Evolutionary conservation across 805 yeast species (phyloP).

Genomic region (Naumovozyma castellii): DNA sequence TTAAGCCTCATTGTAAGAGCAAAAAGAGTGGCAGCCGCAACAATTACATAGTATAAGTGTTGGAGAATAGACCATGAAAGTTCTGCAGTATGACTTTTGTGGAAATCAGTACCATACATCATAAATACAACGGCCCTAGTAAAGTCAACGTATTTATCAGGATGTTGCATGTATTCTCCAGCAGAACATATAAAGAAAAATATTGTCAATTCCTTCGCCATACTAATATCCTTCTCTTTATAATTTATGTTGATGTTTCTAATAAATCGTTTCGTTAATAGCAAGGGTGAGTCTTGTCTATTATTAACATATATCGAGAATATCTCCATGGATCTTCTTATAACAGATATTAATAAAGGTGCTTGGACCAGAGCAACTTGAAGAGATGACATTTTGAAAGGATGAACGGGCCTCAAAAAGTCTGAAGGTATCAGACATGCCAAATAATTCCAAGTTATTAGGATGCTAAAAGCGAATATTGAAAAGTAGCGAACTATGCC

Average conservation of each 20-base stretch:
- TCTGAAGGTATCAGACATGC: not conserved
- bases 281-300: not conserved
- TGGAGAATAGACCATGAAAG: constrained; percentile 16
- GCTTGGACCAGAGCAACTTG: not conserved
- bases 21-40: not conserved
- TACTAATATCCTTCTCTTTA: not conserved
- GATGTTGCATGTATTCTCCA: constrained; percentile 13
- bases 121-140: constrained; percentile 2
- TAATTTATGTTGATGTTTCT: no score
- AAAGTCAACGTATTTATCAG: constrained; percentile 7
- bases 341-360: not conserved
- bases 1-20: not conserved
- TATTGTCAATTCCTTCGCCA: not conserved
- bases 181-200: constrained; percentile 2
- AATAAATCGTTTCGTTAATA: no score
- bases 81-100: not conserved
- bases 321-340: not conserved
- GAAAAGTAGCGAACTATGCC: not conserved
- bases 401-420: not conserved
- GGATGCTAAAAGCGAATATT: not conserved
- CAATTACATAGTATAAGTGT: constrained; percentile 8
- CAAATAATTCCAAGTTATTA: not conserved
- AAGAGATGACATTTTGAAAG: not conserved
- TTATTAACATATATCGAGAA: no score
- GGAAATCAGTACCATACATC: constrained; percentile 2